A percentile compares a stretch with the other conserved stretches of the same genome.
These are phyloP conservation scores for Rhypophila decipiens DNA, from an alignment of 495 filamentous ascomycete species.

Conservation along the genomic window DNA sequence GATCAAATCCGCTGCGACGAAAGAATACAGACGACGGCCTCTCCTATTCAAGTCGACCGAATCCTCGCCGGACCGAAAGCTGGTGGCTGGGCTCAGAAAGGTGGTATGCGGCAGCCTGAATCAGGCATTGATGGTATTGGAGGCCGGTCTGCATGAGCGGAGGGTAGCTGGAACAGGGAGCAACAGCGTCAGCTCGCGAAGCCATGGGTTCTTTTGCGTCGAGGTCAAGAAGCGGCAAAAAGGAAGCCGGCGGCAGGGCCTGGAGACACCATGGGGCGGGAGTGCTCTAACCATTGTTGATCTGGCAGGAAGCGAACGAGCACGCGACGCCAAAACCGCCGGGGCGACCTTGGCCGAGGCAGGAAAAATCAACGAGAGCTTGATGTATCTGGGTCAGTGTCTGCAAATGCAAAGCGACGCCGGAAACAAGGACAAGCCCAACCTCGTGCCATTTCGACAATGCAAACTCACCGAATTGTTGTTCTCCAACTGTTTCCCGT, in stretches of 20 bases:
- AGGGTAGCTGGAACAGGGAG: conserved; percentile 84
- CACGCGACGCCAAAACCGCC: conserved; percentile 85
- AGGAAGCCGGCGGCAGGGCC: conserved; percentile 31
- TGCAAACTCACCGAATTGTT: conserved; percentile 95
- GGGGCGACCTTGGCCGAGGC: conserved; percentile 90
- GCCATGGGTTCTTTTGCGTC: conserved; percentile 94
- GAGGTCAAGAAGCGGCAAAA: conserved; percentile 80
- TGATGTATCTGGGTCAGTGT: conserved; percentile 98
- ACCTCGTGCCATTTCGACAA: conserved; percentile 85
- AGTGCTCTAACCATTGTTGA: conserved; percentile 87
- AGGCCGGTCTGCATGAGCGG: conserved; percentile 81
- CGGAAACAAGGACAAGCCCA: conserved; percentile 65
- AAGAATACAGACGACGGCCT: conserved; percentile 65
- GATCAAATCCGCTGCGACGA: conserved; percentile 42
- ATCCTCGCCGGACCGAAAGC: conserved; percentile 73
- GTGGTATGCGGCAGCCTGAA: conserved; percentile 78
- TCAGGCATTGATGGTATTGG: conserved; percentile 85
- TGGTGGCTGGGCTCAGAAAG: conserved; percentile 87
- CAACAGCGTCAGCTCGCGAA: conserved; percentile 82
- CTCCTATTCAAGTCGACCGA: conserved; percentile 87
- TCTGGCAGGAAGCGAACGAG: conserved; percentile 88
- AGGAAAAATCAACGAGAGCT: conserved; percentile 92
- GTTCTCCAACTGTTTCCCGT: conserved; percentile 91
- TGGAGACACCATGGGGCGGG: conserved; percentile 61
- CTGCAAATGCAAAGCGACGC: conserved; percentile 89